These are phyloP conservation scores for Trifolium fragiferum DNA, from an alignment of 306 rosid genomes.

Conservation along the genomic window DNA sequence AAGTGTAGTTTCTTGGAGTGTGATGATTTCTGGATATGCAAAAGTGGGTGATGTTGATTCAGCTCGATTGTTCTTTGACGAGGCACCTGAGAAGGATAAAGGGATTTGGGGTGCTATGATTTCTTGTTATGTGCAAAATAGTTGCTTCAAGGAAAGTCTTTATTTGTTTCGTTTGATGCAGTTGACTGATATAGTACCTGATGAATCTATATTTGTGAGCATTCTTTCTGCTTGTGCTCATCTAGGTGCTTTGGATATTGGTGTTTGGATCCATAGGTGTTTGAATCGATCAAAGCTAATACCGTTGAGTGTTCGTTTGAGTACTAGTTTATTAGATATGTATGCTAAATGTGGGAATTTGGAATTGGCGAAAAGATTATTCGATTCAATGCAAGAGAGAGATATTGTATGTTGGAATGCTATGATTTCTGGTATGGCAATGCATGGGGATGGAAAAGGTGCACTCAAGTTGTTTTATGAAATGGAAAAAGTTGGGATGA, in stretches of 20 bases:
- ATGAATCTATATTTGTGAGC: conserved; percentile 72
- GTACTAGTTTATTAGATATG: conserved; percentile 76
- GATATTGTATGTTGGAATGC: conserved; percentile 78
- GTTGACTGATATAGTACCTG: conserved; percentile 55
- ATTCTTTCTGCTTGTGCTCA: conserved; percentile 83
- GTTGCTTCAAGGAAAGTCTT: conserved; percentile 80
- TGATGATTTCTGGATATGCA: conserved; percentile 73
- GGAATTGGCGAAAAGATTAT: conserved; percentile 57
- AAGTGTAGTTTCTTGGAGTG: conserved; percentile 71
- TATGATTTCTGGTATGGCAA: conserved; percentile 76
- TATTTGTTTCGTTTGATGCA: conserved; percentile 67
- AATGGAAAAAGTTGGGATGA: conserved; percentile 56
- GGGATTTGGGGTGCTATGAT: conserved; percentile 93
- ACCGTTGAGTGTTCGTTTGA: conserved; percentile 52
- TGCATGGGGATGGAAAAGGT: conserved; percentile 71
- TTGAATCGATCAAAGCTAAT: conserved; percentile 41
- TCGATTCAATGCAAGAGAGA: conserved; percentile 49
- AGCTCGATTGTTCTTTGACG: conserved; percentile 73
- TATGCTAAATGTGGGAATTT: conserved; percentile 78
- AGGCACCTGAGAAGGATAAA: conserved; percentile 67
- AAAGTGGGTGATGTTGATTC: conserved; percentile 64
- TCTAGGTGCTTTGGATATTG: conserved; percentile 67
- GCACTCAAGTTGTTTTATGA: conserved; percentile 59
- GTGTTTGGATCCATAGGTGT: conserved; percentile 71
- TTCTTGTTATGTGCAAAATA: conserved; percentile 75